phyloP scores from a whole-genome alignment of 2,329 filamentous ascomycete species.

The Parastagonospora nodorum region DNA sequence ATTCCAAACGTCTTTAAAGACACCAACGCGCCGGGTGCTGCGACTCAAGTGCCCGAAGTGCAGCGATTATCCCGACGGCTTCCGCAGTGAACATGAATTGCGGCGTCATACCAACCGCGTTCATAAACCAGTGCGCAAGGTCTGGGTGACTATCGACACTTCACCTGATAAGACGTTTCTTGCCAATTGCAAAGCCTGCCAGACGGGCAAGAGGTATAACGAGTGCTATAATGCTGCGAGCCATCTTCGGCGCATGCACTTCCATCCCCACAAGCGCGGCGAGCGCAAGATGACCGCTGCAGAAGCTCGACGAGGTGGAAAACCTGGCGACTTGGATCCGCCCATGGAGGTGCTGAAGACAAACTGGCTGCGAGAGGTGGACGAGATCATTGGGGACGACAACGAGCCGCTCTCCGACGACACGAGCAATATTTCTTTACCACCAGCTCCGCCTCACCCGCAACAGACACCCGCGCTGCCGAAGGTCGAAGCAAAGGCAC shows the following conservation, averaged over 20 bases:
- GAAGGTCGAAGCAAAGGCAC: slow-evolving; percentile 38
- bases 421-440: slow-evolving; percentile 21
- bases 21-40: slow-evolving; percentile 38
- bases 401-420: slow-evolving; percentile 31
- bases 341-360: slow-evolving; percentile 65
- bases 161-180: slow-evolving; percentile 68
- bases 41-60: slow-evolving; percentile 65
- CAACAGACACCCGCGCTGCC: slow-evolving; percentile 14
- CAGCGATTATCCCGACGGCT: slow-evolving; percentile 74
- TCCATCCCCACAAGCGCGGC: slow-evolving; percentile 68
- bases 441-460: slow-evolving; percentile 8
- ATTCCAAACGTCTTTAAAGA: slow-evolving; percentile 34
- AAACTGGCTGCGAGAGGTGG: slow-evolving; percentile 62
- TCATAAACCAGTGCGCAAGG: slow-evolving; percentile 66
- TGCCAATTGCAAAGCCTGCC: slow-evolving; percentile 81
- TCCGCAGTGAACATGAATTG: slow-evolving; percentile 81
- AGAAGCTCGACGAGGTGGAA: slow-evolving; percentile 63
- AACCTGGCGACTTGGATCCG: slow-evolving; percentile 60
- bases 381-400: slow-evolving; percentile 48
- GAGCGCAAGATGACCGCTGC: slow-evolving; percentile 61
- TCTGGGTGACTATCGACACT: slow-evolving; percentile 68
- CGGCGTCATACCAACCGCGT: slow-evolving; percentile 63
- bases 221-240: slow-evolving; percentile 94
- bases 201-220: slow-evolving; percentile 76
- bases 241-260: slow-evolving; percentile 86